Conservation (phyloP, 352 stramenopile genomes). For the Phytophthora meadii region DNA sequence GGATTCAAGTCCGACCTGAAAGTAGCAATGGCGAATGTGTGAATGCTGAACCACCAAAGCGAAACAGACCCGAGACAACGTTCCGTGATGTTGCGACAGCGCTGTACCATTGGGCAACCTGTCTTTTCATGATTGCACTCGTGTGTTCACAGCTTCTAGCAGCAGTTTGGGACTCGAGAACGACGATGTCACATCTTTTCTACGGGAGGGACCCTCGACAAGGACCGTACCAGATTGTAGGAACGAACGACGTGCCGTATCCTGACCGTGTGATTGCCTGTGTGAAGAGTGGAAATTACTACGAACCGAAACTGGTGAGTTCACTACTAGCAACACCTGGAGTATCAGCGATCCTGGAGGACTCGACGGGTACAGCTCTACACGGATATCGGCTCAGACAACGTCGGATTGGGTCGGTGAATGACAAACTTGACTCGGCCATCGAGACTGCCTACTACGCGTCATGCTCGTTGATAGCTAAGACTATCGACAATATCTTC, state of each 20-base stretch:
- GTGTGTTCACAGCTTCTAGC: slow-evolving; percentile 46
- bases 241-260: slow-evolving; percentile 56
- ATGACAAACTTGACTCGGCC: slow-evolving; percentile 20
- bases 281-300: slow-evolving; percentile 26
- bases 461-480: slow-evolving; percentile 18
- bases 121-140: slow-evolving; percentile 38
- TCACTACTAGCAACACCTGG: slow-evolving; percentile 27
- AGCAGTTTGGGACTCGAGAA: slow-evolving; percentile 35
- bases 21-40: background rate
- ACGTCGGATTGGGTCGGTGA: slow-evolving; percentile 33
- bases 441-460: slow-evolving; percentile 1
- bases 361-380: slow-evolving; percentile 19
- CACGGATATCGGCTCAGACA: slow-evolving; percentile 26
- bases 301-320: slow-evolving; percentile 44
- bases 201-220: slow-evolving; percentile 20
- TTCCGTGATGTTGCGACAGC: slow-evolving; percentile 4
- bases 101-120: slow-evolving; percentile 32
- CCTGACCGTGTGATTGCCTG: slow-evolving; percentile 54
- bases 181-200: background rate
- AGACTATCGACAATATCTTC: slow-evolving; percentile 31
- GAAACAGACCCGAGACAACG: background rate
- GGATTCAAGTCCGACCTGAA: slow-evolving; percentile 6
- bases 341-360: slow-evolving; percentile 18
- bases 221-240: slow-evolving; percentile 32
- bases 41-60: background rate